Evolutionary conservation across 2,329 filamentous ascomycete genomes (phyloP), one percentile per base, ranked within the genome.

Genomic region (Monosporascus ibericus): DNA sequence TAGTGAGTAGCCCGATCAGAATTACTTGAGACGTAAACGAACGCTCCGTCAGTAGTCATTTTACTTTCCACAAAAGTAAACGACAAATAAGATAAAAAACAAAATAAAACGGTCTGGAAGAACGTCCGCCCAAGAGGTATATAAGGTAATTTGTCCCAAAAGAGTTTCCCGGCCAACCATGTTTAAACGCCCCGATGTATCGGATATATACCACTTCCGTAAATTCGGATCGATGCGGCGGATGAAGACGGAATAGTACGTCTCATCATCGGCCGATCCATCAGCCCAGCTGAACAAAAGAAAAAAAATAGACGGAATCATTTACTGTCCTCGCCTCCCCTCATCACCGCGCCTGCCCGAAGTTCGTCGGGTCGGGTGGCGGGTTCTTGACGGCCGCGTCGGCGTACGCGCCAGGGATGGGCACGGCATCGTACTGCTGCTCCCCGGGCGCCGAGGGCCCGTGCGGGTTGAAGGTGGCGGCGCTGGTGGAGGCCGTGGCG

Each of bases 351-450:
- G 56, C 59, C n/a, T 65, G 49, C 15, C 74, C 70, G 58, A 79
- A 80, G 24, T 61, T 67, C 14, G 70, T 72, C 64, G 76, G 75
- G 42, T 60, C 67, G 8, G 73, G 71, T 34, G 73, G 74, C 36
- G 80, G 78, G 63, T 74, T 80, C 69, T 75, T 78, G 52, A 82
- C 61, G 6, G 75, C 75, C 53, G 75, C 75, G 47, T 77, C 79
- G 6, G 79, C 75, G 66, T 96, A 96, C 0, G 91, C 88, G 6
- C 88, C 88, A 0, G 92, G 92, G 54, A 96, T 96, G 1, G 92
- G 90, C 34, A 96, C 92, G 22, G 86, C 75, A 14, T 86, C 92
- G 69, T 96, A 96, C 48, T 85, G 83, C 62, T 87, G 83, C 77
- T 96, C 92, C 47, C 91, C 88, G 0, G 88, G 85, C 9, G 88